Base-by-base conservation (phyloP, 1,139 yeast species). In the Protomyces arabidopsidicola region DNA sequence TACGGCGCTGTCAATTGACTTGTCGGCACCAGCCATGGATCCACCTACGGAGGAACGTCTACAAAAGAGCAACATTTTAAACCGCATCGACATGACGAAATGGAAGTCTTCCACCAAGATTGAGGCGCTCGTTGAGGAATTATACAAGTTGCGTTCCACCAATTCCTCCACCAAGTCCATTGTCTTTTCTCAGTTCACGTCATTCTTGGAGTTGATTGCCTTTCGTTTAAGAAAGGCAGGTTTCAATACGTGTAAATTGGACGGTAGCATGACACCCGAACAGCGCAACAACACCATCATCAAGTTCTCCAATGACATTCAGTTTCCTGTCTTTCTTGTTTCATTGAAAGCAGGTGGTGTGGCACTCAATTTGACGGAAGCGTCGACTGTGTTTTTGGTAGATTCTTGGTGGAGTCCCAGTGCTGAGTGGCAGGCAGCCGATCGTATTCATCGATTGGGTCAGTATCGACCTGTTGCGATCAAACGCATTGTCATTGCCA, bases 351-450 rank as follows among this genome's bases (percentile, higher is more conserved):
- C 99, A 0, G 99, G 99, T 69, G 98, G 98, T 75, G 98, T 93
- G 45, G 98, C 98, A 0, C 80, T 93, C 69, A 93, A 93, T 73
- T 79, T 93, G 70, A 91, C 97, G 71, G 98, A 95, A 73, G 98
- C 98, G 0, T 90, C 96, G 0, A 97, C 91, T 70, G 98, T 93
- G 50, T 93, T 93, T 70, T 80, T 93, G 59, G 80, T 93, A 79
- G 98, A 93, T 72, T 97, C 98, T 34, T 93, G 98, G 98, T 93
- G 98, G 98, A 93, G 93, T 72, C 98, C 98, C 0, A 87, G 96
- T 71, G 95, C 91, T 3, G 98, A 93, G 75, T 93, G 97, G 91
- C 98, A 93, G 74, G 88, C 96, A 57, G 96, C 96, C 77, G 99
- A 95, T 75, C 84, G 99, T 76, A 97, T 93, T 24, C 98, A 93